Evolutionary conservation across 805 yeast species (phyloP), one percentile per base, ranked within the genome.

Genomic region (Candida loeiensis): DNA sequence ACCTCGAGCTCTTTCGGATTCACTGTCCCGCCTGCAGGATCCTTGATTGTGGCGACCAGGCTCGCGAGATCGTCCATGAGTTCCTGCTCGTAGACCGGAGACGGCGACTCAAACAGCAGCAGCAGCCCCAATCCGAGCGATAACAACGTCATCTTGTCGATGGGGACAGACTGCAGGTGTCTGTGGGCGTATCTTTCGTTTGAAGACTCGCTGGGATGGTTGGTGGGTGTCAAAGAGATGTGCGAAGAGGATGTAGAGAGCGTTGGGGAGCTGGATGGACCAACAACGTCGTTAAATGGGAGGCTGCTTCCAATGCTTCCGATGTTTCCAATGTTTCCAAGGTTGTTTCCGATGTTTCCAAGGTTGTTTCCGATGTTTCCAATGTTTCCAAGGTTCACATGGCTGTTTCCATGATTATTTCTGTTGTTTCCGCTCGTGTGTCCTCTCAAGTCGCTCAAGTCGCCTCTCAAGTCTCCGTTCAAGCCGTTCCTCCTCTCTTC

Each of bases 1-100:
- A 25, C 27, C n/a, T 25, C 27, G 29, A 47, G 34, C 22, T 47
- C 44, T 21, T 48, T 40, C 3, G 51, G 51, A 32, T 47, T 47
- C 25, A 47, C 46, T 14, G 51, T 47, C 30, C 39, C 46, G 36
- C 34, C 39, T 9, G 40, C 39, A 40, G 37, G 36, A 25, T 28
- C 36, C 14, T 31, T 13, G 29, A 17, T 37, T 21, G 15, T 21
- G 28, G 40, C 34, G 15, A 26, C 30, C 13, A 17, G 20, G 22
- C 25, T 35, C 25, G 32, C 29, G 33, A 35, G 32, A 21, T 37
- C 28, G 22, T 20, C 25, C 33, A 36, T 36, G 13, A 36, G 34
- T 19, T 36, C 34, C n/a, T 36, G 34, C 12, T 26, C 40, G 21
- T 27, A 36, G 31, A 32, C 37, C 4, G 40, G 43, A 21, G 37